A percentile compares a stretch with the other conserved stretches of the same genome.
These are phyloP conservation scores for Carex scoparia DNA, from an alignment of 176 grass and related monocot genomes.

Conservation along the genomic window DNA sequence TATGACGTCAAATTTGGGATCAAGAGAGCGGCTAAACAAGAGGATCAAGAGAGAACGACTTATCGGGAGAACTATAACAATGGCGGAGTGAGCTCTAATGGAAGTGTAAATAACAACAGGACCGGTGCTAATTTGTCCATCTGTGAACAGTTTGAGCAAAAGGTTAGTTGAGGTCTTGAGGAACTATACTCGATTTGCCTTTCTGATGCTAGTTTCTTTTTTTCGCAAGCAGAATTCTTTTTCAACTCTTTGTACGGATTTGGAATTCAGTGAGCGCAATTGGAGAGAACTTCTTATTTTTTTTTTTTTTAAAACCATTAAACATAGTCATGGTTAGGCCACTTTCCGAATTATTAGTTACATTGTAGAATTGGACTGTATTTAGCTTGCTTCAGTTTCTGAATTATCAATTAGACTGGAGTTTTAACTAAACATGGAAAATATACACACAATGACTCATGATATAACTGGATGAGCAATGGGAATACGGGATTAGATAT, in stretches of 20 bases:
- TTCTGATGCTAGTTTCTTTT: background rate
- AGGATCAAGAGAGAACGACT: constrained; percentile 25
- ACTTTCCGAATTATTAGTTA: no score
- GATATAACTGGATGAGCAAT: background rate
- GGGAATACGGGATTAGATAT: background rate
- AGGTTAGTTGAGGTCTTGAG: constrained; percentile 32
- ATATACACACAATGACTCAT: background rate
- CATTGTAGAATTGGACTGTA: background rate
- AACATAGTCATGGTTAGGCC: no score
- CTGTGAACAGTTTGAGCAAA: constrained; percentile 83
- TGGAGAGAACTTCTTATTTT: background rate
- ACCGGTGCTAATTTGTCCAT: constrained; percentile 52
- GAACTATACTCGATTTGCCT: background rate
- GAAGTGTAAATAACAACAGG: constrained; percentile 26
- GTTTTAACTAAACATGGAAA: background rate
- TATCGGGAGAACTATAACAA: background rate
- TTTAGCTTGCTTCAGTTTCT: background rate
- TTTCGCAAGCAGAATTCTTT: background rate
- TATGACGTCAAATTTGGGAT: constrained; percentile 72
- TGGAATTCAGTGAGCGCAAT: background rate
- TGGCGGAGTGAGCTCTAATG: constrained; percentile 29
- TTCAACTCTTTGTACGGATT: background rate
- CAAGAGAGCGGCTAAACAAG: constrained; percentile 37
- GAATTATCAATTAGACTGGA: background rate
- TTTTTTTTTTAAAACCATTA: no score